Conservation (phyloP, 306 rosid genomes). For the Potentilla sterilis region DNA sequence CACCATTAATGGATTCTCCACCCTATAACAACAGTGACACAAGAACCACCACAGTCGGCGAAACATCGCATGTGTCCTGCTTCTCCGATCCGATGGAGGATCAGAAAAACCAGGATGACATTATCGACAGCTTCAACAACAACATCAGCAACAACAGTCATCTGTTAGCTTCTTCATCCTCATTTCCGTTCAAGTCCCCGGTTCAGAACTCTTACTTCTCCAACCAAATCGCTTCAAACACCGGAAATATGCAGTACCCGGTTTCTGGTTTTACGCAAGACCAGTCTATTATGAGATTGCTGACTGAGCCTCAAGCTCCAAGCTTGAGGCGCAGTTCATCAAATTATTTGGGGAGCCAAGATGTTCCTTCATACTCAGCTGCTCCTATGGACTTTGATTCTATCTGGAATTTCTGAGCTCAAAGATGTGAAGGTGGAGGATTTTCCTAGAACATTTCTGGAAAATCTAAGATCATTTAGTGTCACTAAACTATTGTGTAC, state of each 20-base stretch:
- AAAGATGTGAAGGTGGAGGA: conserved; percentile 5
- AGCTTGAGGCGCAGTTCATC: conserved; percentile 11
- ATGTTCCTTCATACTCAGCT: conserved; percentile 42
- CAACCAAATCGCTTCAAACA: conserved; percentile 19
- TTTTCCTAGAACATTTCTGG: neutral
- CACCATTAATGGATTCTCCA: conserved; percentile 68
- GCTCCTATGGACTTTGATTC: conserved; percentile 42
- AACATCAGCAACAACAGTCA: neutral
- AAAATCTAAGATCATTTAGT: neutral
- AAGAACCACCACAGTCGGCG: conserved; percentile 24
- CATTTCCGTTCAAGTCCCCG: conserved; percentile 5
- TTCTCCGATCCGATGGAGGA: conserved; percentile 56
- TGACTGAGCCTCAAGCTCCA: conserved; percentile 39
- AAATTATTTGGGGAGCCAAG: conserved; percentile 31
- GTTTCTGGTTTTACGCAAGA: conserved; percentile 32
- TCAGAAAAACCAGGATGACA: conserved; percentile 25
- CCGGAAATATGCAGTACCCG: conserved; percentile 28
- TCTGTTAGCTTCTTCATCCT: conserved; percentile 30
- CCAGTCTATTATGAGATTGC: conserved; percentile 38
- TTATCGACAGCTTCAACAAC: conserved; percentile 20
- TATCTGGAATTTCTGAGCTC: conserved; percentile 54
- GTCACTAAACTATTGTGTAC: neutral
- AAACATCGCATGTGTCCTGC: conserved; percentile 60
- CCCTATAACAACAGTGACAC: conserved; percentile 42
- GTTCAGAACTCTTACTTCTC: neutral